Conservation (phyloP, 108 stramenopile genomes). For the Fragilaria crotonensis region DNA sequence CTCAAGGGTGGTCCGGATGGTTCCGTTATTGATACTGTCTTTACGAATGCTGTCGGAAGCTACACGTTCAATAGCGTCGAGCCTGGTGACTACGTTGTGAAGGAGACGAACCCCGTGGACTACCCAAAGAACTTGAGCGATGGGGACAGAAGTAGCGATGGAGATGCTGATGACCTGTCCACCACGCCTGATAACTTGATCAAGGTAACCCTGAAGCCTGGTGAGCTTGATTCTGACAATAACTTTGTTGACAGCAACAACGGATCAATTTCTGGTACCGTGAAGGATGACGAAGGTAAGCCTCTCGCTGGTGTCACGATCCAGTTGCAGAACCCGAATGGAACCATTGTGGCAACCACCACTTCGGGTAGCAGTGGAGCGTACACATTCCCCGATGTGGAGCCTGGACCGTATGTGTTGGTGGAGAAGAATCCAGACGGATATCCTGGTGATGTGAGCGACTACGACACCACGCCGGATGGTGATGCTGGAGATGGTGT, state of each 20-base stretch:
- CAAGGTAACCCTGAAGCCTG: not conserved
- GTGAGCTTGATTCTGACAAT: not conserved
- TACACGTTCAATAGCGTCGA: not conserved
- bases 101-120: not conserved
- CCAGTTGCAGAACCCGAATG: not conserved
- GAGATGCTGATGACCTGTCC: not conserved
- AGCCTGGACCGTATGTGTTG: not conserved
- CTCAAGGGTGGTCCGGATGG: not conserved
- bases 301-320: not conserved
- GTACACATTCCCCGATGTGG: not conserved
- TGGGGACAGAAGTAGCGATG: not conserved
- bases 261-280: not conserved
- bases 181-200: not conserved
- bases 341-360: not conserved
- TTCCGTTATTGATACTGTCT: not conserved
- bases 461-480: not conserved
- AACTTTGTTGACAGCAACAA: slow-evolving; percentile 1
- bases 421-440: not conserved
- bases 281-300: not conserved
- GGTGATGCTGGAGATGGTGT: not conserved
- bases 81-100: not conserved
- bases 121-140: not conserved
- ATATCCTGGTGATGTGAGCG: not conserved
- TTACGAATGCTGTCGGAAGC: not conserved
- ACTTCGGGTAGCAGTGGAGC: not conserved